phyloP scores from a whole-genome alignment of 1,284 basidiomycete species.

The Trichosporon sp. region DNA sequence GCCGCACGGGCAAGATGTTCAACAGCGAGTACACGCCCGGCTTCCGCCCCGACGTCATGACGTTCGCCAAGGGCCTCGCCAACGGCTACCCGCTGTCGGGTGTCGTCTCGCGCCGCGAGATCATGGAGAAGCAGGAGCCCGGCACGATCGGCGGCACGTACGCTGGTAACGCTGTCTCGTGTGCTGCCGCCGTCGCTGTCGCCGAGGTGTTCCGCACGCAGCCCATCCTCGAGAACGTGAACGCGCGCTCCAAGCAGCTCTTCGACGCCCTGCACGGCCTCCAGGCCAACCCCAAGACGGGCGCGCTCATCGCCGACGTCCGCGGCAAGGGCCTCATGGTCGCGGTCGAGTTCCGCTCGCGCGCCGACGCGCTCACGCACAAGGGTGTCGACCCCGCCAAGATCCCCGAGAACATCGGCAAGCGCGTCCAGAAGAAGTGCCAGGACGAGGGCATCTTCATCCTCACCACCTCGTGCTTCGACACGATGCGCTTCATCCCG shows the following conservation, averaged over 20 bases:
- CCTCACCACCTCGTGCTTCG: constrained; percentile 50
- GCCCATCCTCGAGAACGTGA: constrained; percentile 72
- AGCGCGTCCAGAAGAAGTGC: constrained; percentile 72
- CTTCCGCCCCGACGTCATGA: constrained; percentile 79
- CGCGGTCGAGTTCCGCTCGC: constrained; percentile 40
- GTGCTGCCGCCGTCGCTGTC: constrained; percentile 79
- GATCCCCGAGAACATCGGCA: constrained; percentile 64
- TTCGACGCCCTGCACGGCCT: constrained; percentile 58
- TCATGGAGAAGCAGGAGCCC: constrained; percentile 73
- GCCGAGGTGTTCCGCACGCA: constrained; percentile 72
- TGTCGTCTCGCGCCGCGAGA: constrained; percentile 71
- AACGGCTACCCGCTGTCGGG: constrained; percentile 78
- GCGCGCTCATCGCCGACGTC: constrained; percentile 50
- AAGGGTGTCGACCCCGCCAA: constrained; percentile 43
- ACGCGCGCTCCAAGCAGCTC: constrained; percentile 67
- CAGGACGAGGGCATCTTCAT: constrained; percentile 77
- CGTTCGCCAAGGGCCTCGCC: constrained; percentile 72
- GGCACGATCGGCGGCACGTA: constrained; percentile 88
- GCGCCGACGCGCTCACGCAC: constrained; percentile 28
- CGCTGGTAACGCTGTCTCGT: constrained; percentile 81
- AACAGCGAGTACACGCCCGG: constrained; percentile 63
- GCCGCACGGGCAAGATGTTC: constrained; percentile 82
- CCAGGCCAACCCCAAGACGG: constrained; percentile 50
- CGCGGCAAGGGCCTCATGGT: constrained; percentile 52
- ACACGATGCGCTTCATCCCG: constrained; percentile 62